Base-by-base conservation (phyloP, 306 rosid genomes). In the Dryas alaskensis region DNA sequence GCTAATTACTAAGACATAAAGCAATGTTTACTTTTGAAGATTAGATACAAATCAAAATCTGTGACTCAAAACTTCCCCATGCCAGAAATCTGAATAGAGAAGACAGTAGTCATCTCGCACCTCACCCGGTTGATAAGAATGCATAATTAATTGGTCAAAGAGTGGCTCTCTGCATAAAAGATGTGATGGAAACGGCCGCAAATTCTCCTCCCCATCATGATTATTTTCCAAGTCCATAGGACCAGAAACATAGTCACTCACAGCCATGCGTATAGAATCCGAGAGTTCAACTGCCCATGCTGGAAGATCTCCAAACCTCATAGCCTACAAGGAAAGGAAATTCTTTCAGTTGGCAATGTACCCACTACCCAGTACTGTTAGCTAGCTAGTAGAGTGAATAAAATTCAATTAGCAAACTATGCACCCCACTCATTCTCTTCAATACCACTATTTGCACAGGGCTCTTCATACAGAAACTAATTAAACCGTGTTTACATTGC, bases 271-370 rank as follows among this genome's bases (percentile, higher is more conserved):
- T 53, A 93, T 73, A 47, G 85, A 85, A 52, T 74, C 47, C 9
- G 97, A 82, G 58, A 91, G 75, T 65, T 73, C 80, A 37, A 16
- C 75, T 14, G 96, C 87, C 98, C 98, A 93, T 8, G 72, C 16
- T 19, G 97, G 98, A 46, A 93, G 96, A 67, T 82, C 78, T 16
- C 98, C 98, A 61, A 93, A 93, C 66, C 90, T 84, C 98, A 93
- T 93, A 51, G 98, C 96, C 88, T 92, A 84, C 67, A 16, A 22
- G 58, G 50, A 78, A 16, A 61, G 39, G 6, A 42, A 48, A 51
- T 16, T n/a, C 50, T 16, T 37, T 67, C 68, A 67, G 47, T 39
- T 57, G 22, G 44, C 4, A 76, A 19, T 9, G 19, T 4, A 13
- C 16, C 5, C 10, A 14, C 48, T 4, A n/a, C 39, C 3, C 2